Percentiles rank a stretch among this genome's conserved stretches.
Conservation (phyloP, 1,284 basidiomycete species). For the Rhodofomes roseus region DNA sequence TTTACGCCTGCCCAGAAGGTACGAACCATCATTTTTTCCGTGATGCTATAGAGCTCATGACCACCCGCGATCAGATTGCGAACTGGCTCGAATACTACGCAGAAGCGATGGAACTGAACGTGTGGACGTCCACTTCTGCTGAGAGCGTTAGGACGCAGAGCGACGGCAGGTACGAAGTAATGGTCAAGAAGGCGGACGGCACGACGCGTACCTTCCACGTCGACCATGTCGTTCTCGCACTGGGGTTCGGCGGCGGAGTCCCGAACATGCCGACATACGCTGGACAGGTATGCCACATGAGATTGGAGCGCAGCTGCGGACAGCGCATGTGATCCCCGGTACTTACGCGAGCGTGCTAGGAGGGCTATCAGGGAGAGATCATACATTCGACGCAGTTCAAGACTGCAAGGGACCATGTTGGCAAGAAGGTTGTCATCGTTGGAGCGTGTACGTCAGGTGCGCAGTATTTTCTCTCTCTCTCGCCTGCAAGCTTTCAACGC, state of each 20-base stretch:
- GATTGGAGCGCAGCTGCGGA: too few species aligned
- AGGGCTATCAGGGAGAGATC: conserved; percentile 24
- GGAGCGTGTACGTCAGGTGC: conserved; percentile 45
- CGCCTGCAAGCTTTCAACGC: too few species aligned
- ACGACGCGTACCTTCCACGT: conserved; percentile 45
- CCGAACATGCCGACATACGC: conserved; percentile 49
- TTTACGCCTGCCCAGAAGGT: conserved; percentile 57
- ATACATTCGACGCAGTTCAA: conserved; percentile 40
- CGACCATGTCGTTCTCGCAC: conserved; percentile 58
- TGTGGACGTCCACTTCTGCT: conserved; percentile 58
- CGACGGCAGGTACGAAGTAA: conserved; percentile 54
- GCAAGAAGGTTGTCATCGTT: conserved; percentile 45
- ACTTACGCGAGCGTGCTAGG: neutral
- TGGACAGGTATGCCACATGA: conserved; percentile 23
- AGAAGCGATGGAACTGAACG: conserved; percentile 57
- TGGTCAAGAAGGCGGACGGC: conserved; percentile 39
- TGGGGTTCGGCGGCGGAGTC: conserved; percentile 53
- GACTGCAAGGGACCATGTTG: conserved; percentile 35
- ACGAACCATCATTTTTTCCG: neutral
- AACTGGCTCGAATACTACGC: conserved; percentile 50
- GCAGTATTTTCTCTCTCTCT: neutral
- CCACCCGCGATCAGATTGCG: neutral
- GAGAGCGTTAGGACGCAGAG: conserved; percentile 41
- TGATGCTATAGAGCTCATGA: too few species aligned
- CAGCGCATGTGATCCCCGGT: too few species aligned